Percentiles rank a stretch among this genome's conserved stretches.
phyloP scores from a whole-genome alignment of 805 yeast species.

The Starmerella stellata region DNA sequence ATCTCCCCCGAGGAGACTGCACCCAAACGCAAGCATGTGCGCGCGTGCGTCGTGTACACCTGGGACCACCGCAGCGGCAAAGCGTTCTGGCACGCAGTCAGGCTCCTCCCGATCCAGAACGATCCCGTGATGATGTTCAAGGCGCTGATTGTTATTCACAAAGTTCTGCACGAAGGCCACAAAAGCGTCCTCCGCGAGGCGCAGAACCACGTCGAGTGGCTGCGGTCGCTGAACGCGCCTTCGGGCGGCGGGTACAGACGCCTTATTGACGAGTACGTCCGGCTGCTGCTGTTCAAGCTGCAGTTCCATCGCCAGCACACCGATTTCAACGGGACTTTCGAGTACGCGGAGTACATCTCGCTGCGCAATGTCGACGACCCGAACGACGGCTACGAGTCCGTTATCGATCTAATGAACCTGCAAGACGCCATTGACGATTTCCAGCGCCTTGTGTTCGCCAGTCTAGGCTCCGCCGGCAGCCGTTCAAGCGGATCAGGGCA shows the following conservation, averaged over 20 bases:
- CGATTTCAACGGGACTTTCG: constrained; percentile 88
- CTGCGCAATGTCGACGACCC: constrained; percentile 78
- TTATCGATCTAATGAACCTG: constrained; percentile 64
- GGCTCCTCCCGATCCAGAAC: constrained; percentile 57
- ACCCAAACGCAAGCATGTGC: constrained; percentile 88
- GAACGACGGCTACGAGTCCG: constrained; percentile 83
- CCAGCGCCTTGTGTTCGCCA: constrained; percentile 56
- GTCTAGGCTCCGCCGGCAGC: constrained; percentile 35
- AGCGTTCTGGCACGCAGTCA: constrained; percentile 71
- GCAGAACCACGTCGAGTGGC: constrained; percentile 57
- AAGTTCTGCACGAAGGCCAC: constrained; percentile 96
- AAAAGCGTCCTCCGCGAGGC: constrained; percentile 68
- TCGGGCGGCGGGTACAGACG: constrained; percentile 35
- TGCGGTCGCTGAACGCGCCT: constrained; percentile 45
- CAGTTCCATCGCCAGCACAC: constrained; percentile 69
- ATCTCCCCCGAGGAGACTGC: constrained; percentile 73
- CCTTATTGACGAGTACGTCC: constrained; percentile 59
- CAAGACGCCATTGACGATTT: constrained; percentile 72
- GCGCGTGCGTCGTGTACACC: constrained; percentile 87
- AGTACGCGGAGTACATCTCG: constrained; percentile 85
- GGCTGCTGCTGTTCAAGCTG: constrained; percentile 51
- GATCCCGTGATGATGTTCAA: constrained; percentile 77
- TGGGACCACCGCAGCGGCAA: constrained; percentile 84
- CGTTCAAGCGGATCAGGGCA: constrained; percentile 18
- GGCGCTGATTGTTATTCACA: constrained; percentile 68